A percentile compares a stretch with the other conserved stretches of the same genome.
These are phyloP conservation scores for Oryza meyeriana DNA, from an alignment of 176 grass and related monocot species.

Conservation along the genomic window DNA sequence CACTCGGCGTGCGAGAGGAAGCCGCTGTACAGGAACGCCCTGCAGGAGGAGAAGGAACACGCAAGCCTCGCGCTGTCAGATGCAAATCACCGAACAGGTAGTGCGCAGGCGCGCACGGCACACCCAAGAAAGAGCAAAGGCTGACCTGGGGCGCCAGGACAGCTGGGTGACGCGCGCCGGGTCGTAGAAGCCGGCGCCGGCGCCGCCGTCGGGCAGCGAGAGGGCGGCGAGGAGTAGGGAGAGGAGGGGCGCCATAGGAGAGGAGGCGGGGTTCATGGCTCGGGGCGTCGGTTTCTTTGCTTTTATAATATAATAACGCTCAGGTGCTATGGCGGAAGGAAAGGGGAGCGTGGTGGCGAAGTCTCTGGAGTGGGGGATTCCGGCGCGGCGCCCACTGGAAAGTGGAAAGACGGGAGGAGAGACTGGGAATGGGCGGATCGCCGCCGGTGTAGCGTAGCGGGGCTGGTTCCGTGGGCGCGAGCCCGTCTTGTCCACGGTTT, in stretches of 20 bases:
- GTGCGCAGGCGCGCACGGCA: neutral
- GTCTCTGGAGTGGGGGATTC: neutral
- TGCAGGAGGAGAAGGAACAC: conserved; percentile 11
- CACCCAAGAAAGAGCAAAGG: neutral
- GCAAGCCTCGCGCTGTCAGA: neutral
- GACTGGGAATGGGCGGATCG: too few relatives aligned
- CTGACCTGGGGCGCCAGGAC: conserved; percentile 60
- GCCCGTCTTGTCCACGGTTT: neutral
- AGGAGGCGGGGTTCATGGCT: neutral
- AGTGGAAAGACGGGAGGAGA: neutral
- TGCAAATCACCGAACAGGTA: neutral
- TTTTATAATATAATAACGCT: neutral
- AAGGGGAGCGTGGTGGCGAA: neutral
- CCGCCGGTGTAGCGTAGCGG: neutral
- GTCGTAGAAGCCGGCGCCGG: conserved; percentile 39
- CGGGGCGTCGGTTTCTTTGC: neutral
- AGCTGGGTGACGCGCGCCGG: conserved; percentile 52
- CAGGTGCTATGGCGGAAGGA: neutral
- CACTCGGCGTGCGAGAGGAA: conserved; percentile 65
- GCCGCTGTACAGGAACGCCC: conserved; percentile 60
- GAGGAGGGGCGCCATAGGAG: conserved; percentile 25
- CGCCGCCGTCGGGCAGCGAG: conserved; percentile 13
- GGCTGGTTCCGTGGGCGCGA: neutral
- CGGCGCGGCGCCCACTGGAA: conserved; percentile 44
- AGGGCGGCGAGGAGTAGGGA: neutral